These are phyloP conservation scores for Microdochium paspali DNA, from an alignment of 2,329 filamentous ascomycete genomes.

Conservation along the genomic window DNA sequence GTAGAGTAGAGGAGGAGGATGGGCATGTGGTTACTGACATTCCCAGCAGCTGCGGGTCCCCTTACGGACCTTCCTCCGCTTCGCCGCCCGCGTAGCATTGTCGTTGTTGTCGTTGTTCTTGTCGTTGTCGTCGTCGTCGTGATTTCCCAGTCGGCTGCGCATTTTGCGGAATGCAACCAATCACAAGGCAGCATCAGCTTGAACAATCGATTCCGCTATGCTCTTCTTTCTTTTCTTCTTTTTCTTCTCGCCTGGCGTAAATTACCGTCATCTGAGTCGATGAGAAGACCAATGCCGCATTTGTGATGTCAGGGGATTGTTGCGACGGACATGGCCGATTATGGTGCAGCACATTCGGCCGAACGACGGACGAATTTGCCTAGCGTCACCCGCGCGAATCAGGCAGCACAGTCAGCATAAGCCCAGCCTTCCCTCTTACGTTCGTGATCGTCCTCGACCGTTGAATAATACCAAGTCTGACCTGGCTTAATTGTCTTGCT, in stretches of 20 bases:
- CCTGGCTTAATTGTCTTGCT: too few species aligned
- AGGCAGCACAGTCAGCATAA: not conserved
- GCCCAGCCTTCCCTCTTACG: too few species aligned
- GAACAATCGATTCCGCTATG: too few species aligned
- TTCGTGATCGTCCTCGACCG: too few species aligned
- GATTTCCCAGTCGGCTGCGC: too few species aligned
- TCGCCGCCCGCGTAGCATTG: conserved; percentile 12
- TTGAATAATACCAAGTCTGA: too few species aligned
- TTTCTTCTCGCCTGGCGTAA: too few species aligned
- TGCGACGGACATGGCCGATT: not conserved
- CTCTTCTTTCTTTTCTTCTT: too few species aligned
- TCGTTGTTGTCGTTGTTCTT: conserved; percentile 1
- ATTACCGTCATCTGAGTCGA: too few species aligned
- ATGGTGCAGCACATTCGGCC: not conserved
- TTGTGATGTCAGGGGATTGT: not conserved
- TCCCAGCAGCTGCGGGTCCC: conserved; percentile 48
- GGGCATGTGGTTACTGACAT: conserved; percentile 24
- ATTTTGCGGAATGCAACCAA: too few species aligned
- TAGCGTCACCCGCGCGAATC: not conserved
- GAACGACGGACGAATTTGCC: not conserved
- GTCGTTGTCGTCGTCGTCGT: too few species aligned
- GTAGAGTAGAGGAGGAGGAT: not conserved
- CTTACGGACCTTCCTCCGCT: conserved; percentile 36
- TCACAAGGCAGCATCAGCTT: too few species aligned
- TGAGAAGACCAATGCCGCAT: not conserved